Evolutionary conservation across 2,329 filamentous ascomycete genomes (phyloP).

Genomic region (Epichloe sp.): DNA sequence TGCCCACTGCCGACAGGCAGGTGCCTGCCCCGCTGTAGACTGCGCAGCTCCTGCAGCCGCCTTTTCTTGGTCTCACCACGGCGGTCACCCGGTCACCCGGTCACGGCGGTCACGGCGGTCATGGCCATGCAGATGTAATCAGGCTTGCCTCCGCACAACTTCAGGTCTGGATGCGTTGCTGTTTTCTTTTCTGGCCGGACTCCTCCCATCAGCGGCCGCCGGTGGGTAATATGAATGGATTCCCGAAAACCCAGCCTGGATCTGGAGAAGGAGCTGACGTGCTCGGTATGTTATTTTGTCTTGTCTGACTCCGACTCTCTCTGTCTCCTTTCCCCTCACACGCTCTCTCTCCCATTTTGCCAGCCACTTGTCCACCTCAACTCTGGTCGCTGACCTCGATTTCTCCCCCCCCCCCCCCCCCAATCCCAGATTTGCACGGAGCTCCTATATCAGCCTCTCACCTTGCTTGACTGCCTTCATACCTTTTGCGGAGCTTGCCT

Average conservation of each 20-base stretch:
- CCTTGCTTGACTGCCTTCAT: constrained; percentile 83
- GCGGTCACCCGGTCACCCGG: no score
- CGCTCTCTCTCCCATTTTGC: constrained; percentile 4
- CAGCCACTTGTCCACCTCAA: neutral
- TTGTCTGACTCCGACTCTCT: neutral
- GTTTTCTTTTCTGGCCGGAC: neutral
- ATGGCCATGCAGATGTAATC: neutral
- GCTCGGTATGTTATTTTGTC: constrained; percentile 55
- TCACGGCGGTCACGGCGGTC: no score
- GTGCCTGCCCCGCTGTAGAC: neutral
- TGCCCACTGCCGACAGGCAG: no score
- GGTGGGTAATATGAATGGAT: constrained; percentile 31
- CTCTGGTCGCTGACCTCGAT: neutral
- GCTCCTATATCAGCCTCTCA: constrained; percentile 79
- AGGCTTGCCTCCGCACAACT: neutral
- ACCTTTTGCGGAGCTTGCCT: constrained; percentile 93
- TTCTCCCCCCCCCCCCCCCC: neutral
- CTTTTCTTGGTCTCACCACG: neutral
- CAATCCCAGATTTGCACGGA: constrained; percentile 79
- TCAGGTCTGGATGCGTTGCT: neutral
- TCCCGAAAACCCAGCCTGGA: constrained; percentile 44
- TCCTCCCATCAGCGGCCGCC: neutral
- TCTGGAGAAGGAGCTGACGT: constrained; percentile 87
- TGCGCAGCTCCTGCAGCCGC: neutral
- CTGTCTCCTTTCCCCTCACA: constrained; percentile 12